Conservation (phyloP, 2,329 filamentous ascomycete genomes). For the Huntiella moniliformis region DNA sequence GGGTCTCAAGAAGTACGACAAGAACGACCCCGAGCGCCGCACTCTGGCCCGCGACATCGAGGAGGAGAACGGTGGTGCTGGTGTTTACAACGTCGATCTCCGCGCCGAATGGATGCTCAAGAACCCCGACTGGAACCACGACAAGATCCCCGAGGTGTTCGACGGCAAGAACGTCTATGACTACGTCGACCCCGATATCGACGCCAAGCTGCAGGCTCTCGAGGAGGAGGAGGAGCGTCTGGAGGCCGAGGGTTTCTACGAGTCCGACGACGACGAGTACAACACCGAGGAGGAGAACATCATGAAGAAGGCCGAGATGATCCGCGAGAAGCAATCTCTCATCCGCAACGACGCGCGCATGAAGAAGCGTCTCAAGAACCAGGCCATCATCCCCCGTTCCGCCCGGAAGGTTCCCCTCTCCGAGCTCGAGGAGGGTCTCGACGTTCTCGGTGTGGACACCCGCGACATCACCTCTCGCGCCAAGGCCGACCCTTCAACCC, state of each 20-base stretch:
- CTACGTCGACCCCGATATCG: slow-evolving; percentile 92
- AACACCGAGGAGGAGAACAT: slow-evolving; percentile 80
- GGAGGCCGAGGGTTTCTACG: slow-evolving; percentile 83
- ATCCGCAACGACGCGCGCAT: slow-evolving; percentile 90
- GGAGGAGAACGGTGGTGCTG: slow-evolving; percentile 79
- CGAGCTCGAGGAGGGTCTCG: slow-evolving; percentile 71
- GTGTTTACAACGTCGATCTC: slow-evolving; percentile 89
- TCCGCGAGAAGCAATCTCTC: slow-evolving; percentile 81
- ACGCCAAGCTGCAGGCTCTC: slow-evolving; percentile 72
- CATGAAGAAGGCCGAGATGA: slow-evolving; percentile 79
- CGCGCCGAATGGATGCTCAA: slow-evolving; percentile 75
- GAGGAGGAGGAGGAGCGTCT: slow-evolving; percentile 92
- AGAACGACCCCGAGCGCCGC: slow-evolving; percentile 66
- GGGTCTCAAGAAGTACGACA: slow-evolving; percentile 73
- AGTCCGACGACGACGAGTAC: slow-evolving; percentile 63
- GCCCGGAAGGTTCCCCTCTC: slow-evolving; percentile 64
- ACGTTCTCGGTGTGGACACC: slow-evolving; percentile 71
- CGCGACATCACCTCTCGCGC: slow-evolving; percentile 55
- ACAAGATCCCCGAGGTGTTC: slow-evolving; percentile 84
- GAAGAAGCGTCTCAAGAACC: slow-evolving; percentile 95
- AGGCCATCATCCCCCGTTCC: slow-evolving; percentile 75
- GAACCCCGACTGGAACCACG: slow-evolving; percentile 85
- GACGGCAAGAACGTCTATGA: slow-evolving; percentile 96
- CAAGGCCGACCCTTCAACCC: slow-evolving; percentile 38
- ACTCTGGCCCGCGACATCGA: slow-evolving; percentile 73